These are phyloP conservation scores for Botrytis porri DNA, from an alignment of 2,329 filamentous ascomycete species.

Conservation along the genomic window DNA sequence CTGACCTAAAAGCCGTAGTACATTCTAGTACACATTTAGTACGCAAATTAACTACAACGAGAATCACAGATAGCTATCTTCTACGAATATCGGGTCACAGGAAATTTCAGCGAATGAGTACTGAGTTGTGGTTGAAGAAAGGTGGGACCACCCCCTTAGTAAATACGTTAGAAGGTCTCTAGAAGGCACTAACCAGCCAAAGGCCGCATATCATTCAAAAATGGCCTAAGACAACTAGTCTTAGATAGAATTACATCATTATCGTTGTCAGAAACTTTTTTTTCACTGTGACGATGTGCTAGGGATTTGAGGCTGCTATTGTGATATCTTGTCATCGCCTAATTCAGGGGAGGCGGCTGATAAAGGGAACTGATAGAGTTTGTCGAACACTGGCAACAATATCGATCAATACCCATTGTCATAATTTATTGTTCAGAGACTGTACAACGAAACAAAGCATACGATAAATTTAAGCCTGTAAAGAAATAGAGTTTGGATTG, in stretches of 20 bases:
- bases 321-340: neutral
- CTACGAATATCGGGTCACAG: neutral
- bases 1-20: neutral
- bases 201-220: neutral
- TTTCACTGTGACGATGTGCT: neutral
- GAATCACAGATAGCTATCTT: neutral
- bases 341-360: neutral
- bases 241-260: neutral
- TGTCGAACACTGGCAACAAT: neutral
- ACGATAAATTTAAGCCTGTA: neutral
- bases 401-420: neutral
- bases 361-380: neutral
- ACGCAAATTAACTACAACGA: neutral
- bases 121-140: neutral
- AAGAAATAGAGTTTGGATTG: neutral
- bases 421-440: neutral
- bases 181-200: neutral
- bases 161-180: neutral
- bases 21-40: neutral
- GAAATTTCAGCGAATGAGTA: neutral
- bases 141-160: neutral
- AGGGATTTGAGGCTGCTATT: neutral
- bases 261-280: neutral
- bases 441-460: rapidly evolving
- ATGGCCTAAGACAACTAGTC: neutral